phyloP scores from a whole-genome alignment of 345 rosid genomes.

The Brassica rapa region DNA sequence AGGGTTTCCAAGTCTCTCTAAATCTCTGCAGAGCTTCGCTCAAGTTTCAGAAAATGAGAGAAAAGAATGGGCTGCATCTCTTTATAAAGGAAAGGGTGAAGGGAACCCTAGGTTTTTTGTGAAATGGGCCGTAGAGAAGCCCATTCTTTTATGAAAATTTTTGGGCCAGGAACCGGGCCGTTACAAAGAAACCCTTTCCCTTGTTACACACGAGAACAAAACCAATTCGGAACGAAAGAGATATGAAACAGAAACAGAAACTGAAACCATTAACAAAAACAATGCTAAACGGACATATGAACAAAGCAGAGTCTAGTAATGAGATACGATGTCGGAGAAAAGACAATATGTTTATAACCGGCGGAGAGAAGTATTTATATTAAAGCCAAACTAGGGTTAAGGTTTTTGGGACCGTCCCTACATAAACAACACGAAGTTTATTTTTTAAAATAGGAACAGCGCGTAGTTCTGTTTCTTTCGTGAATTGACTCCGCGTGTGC shows the following conservation, averaged over 20 bases:
- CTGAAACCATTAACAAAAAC: background rate
- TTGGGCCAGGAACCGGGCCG: too few relatives aligned
- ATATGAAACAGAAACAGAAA: background rate
- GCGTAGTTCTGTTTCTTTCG: background rate
- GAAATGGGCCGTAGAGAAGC: too few relatives aligned
- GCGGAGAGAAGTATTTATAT: constrained; percentile 27
- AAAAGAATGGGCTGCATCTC: too few relatives aligned
- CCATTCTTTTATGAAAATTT: too few relatives aligned
- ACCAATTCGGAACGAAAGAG: background rate
- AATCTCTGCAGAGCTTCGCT: too few relatives aligned
- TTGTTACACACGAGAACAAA: background rate
- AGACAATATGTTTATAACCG: background rate
- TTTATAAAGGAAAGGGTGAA: too few relatives aligned
- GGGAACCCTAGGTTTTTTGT: too few relatives aligned
- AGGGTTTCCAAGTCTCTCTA: too few relatives aligned
- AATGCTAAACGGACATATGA: background rate
- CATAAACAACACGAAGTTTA: constrained; percentile 14
- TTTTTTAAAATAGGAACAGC: background rate
- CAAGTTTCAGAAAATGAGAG: too few relatives aligned
- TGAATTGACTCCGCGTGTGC: background rate
- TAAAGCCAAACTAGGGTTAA: background rate
- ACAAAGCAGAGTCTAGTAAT: background rate
- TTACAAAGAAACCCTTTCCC: constrained; percentile 35
- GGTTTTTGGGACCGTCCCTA: background rate
- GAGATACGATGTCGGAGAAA: background rate